Base-by-base conservation (phyloP, 2,329 filamentous ascomycete genomes). In the Talaromyces sp. region DNA sequence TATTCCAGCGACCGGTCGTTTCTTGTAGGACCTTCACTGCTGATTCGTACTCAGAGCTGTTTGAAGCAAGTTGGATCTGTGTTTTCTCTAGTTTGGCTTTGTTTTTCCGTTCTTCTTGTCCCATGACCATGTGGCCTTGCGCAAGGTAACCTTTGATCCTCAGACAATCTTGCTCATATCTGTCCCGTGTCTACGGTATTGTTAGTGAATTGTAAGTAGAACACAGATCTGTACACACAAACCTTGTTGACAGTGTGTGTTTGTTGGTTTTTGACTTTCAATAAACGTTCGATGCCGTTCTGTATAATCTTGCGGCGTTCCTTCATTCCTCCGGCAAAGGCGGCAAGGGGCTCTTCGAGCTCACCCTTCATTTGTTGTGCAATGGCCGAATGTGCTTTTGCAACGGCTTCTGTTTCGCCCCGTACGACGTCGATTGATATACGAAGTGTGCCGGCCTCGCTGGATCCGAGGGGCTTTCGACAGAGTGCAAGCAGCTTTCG, bases 91-190 rank as follows among this genome's bases (percentile, higher is more conserved):
- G 84, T 77, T 96, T 98, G 24, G 93, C 93, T 78, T 99, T 99
- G 77, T 99, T 99, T 78, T 96, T 97, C 29, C 95, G 87, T 79
- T 99, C 95, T 74, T 99, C 95, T 69, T 99, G 95, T 14, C 95
- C 95, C 95, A 99, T 99, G 61, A 99, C 95, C 95, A 99, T 99
- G 74, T 99, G 96, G 10, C 95, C 95, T 76, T 99, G 95, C 4
- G 96, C 95, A 4, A 99, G 85, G 71, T 99, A 99, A 43, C 95
- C 95, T 77, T 99, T 99, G 75, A 99, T 98, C 74, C 96, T 95
- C 51, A 99, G 82, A 72, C 93, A 98, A 68, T 99, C 96, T 75
- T 99, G 93, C 77, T 99, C 95, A 73, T 96, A 99, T 55, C 89
- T 89, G 77, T 99, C 95, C 66, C 95, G 86, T 17, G 93, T 90